Percentiles rank a stretch among this genome's conserved stretches.
These are phyloP conservation scores for Coemansia sp. DNA, from an alignment of 371 early-diverging fungal species.

Conservation along the genomic window DNA sequence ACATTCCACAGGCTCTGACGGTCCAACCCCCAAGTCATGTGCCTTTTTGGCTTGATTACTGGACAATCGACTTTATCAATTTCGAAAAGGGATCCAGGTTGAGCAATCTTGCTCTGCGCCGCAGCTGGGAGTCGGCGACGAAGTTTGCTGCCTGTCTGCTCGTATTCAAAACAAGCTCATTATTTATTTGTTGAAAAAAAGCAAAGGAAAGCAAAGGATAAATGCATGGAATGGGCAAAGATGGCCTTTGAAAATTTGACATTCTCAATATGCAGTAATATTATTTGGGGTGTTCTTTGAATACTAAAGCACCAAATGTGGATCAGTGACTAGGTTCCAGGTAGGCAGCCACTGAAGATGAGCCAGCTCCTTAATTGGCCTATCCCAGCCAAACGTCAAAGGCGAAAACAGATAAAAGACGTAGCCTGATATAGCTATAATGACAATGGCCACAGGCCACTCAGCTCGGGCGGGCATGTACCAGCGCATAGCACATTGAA, in stretches of 20 bases:
- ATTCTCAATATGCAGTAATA: not conserved
- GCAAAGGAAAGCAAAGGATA: too few species aligned
- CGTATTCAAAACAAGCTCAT: not conserved
- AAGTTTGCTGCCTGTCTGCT: not conserved
- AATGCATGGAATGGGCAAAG: too few species aligned
- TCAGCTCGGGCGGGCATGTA: conserved; percentile 11
- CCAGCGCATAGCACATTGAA: conserved; percentile 65
- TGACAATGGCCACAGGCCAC: conserved; percentile 41
- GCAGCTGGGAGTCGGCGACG: not conserved
- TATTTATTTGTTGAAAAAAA: not conserved
- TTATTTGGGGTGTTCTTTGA: not conserved
- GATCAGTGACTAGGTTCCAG: conserved; percentile 54
- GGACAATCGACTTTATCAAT: too few species aligned
- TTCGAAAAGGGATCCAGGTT: not conserved
- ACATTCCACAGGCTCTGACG: not conserved
- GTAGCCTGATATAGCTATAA: conserved; percentile 49
- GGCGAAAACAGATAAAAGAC: conserved; percentile 75
- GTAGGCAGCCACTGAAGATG: conserved; percentile 56
- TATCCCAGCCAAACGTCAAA: conserved; percentile 76
- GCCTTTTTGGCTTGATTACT: too few species aligned
- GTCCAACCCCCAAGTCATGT: not conserved
- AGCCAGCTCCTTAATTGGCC: conserved; percentile 59
- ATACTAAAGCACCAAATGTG: not conserved
- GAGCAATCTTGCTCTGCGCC: not conserved
- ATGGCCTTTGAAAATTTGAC: too few species aligned